A percentile compares a stretch with the other conserved stretches of the same genome.
phyloP scores from a whole-genome alignment of 2,329 filamentous ascomycete species.

The Fonsecaea nubica region DNA sequence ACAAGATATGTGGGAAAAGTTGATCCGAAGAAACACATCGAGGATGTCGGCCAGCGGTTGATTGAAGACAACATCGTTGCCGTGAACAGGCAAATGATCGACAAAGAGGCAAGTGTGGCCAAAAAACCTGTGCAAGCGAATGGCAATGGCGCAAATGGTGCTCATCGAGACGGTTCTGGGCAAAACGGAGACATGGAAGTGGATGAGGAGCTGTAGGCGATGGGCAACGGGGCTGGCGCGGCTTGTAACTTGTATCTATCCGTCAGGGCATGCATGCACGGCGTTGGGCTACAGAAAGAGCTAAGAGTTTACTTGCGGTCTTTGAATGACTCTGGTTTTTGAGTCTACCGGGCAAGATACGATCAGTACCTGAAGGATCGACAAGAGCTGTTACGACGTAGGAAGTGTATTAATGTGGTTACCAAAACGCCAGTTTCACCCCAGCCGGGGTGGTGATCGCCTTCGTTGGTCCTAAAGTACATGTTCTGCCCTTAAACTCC shows the following conservation, averaged over 20 bases:
- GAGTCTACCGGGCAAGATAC: neutral
- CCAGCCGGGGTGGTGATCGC: conserved; percentile 36
- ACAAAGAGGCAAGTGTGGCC: conserved; percentile 95
- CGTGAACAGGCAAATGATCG: conserved; percentile 98
- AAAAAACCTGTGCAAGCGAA: conserved; percentile 64
- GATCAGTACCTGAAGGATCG: neutral
- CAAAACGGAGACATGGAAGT: conserved; percentile 71
- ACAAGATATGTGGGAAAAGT: conserved; percentile 98
- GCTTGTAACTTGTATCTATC: conserved; percentile 34
- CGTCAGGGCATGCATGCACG: conserved; percentile 25
- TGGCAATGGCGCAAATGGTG: conserved; percentile 43
- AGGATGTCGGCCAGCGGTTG: conserved; percentile 92
- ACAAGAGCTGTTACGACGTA: neutral
- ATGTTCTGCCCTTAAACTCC: conserved; percentile 43
- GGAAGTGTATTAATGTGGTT: neutral
- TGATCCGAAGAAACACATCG: conserved; percentile 98
- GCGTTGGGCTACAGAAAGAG: conserved; percentile 25
- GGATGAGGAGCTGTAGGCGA: conserved; percentile 63
- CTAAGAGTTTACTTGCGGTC: neutral
- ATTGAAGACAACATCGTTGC: conserved; percentile 99
- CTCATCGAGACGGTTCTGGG: conserved; percentile 37
- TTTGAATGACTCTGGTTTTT: neutral
- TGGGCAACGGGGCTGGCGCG: neutral
- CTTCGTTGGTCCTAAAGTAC: conserved; percentile 47
- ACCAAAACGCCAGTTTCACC: conserved; percentile 47